Evolutionary conservation across 345 rosid genomes (phyloP).

Genomic region (Eucalyptus melliodora): DNA sequence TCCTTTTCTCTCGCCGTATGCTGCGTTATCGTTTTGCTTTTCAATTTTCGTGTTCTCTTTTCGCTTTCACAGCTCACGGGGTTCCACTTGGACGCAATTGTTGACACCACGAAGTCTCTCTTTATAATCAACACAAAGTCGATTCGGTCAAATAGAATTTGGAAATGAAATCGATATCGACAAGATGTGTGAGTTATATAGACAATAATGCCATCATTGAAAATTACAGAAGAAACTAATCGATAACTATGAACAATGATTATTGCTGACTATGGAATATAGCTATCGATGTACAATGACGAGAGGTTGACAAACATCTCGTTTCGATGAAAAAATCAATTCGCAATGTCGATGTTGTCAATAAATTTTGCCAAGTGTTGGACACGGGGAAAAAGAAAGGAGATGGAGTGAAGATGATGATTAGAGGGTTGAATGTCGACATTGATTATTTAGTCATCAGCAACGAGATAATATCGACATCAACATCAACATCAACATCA

Average conservation of each 20-base stretch:
- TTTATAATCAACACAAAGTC: too few species aligned
- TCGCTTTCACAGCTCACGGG: not conserved
- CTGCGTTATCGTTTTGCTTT: not conserved
- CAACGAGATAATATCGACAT: not conserved
- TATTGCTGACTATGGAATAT: fast-evolving
- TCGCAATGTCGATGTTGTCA: fast-evolving
- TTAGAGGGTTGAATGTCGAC: not conserved
- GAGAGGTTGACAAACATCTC: fast-evolving
- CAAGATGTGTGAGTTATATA: fast-evolving
- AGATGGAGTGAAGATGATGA: not conserved
- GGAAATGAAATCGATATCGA: not conserved
- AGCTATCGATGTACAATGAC: not conserved
- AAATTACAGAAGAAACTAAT: not conserved
- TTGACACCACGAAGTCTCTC: not conserved
- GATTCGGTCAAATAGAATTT: not conserved
- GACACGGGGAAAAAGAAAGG: too few species aligned
- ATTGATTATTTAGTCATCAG: not conserved
- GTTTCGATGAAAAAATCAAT: fast-evolving
- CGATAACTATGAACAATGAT: not conserved
- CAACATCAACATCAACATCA: too few species aligned
- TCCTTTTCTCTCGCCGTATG: not conserved
- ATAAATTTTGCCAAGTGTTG: too few species aligned
- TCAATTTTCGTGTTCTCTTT: not conserved
- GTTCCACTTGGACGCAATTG: not conserved
- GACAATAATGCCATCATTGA: fast-evolving